These are phyloP conservation scores for Takashimella tepidaria DNA, from an alignment of 1,284 basidiomycete species.

Conservation along the genomic window DNA sequence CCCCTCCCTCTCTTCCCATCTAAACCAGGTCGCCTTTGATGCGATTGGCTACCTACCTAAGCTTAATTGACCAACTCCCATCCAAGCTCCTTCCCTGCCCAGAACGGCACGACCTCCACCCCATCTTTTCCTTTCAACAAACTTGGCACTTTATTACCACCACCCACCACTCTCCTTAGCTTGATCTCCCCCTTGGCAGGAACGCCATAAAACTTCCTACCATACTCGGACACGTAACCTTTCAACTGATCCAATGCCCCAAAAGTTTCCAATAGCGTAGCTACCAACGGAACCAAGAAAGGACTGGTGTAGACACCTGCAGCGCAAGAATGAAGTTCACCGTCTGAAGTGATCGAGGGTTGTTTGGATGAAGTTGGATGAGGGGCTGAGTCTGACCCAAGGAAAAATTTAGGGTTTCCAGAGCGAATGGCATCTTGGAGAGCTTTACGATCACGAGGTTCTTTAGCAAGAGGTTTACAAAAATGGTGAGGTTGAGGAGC, in stretches of 20 bases:
- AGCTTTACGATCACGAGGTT: slow-evolving; percentile 82
- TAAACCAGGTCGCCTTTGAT: no score
- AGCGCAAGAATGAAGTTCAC: slow-evolving; percentile 63
- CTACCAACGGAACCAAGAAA: slow-evolving; percentile 79
- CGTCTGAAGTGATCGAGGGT: slow-evolving; percentile 47
- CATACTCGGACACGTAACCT: slow-evolving; percentile 70
- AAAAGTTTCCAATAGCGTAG: slow-evolving; percentile 72
- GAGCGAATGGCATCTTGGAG: slow-evolving; percentile 73
- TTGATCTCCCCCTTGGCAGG: slow-evolving; percentile 42
- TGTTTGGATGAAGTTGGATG: slow-evolving; percentile 79
- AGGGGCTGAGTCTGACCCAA: slow-evolving; percentile 95
- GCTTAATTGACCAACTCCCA: slow-evolving; percentile 68
- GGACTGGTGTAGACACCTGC: slow-evolving; percentile 92
- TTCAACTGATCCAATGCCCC: slow-evolving; percentile 73
- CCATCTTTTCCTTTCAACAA: slow-evolving; percentile 53
- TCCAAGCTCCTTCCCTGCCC: slow-evolving; percentile 74
- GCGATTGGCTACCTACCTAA: no score
- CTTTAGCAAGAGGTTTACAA: slow-evolving; percentile 98
- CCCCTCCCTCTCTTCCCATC: no score
- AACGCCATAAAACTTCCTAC: slow-evolving; percentile 71
- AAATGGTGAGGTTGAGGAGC: slow-evolving; percentile 94
- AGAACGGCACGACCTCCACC: slow-evolving; percentile 77
- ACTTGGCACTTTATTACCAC: slow-evolving; percentile 51
- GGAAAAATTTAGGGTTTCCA: slow-evolving; percentile 93
- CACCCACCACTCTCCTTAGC: slow-evolving; percentile 45